Evolutionary conservation across 2,329 filamentous ascomycete species (phyloP), one percentile per base, ranked within the genome.

Genomic region (Colletotrichum truncatum): DNA sequence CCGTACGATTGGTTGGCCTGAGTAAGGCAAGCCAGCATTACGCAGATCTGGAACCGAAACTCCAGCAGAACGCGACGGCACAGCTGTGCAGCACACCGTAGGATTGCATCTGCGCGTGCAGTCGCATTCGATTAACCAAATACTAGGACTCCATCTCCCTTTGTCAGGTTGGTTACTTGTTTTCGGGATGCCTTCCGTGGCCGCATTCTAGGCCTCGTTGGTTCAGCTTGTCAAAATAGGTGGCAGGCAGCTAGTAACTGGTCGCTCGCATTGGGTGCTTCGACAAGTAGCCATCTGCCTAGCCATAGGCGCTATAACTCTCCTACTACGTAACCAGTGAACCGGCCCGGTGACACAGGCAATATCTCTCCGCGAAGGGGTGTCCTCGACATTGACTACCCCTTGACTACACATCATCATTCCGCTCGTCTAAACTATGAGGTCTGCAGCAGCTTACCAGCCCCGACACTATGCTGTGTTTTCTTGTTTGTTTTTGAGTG

Each of bases 11-110:
- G 45, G 60, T 11, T 14, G 26, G 28, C n/a, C 43, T 21, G 53
- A 36, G 26, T 64, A 64, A 58, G 28, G 53, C 45, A 51, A 21
- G 16, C n/a, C 28, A 45, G 45, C 36, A 43, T 12, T 21, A 25
- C 39, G 49, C 36, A 64, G 53, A 64, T 64, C 53, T 43, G 21
- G 60, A 64, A 58, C 45, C 45, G 43, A 49, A 58, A 58, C 53
- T 21, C 26, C 43, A 41, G 41, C 32, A 49, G 53, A 49, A 46
- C 25, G 52, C 59, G 16, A 34, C 60, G 45, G 60, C 53, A 56
- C 51, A 41, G 51, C 51, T 62, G 51, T 45, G 41, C 51, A 62
- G 53, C 53, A 16, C 14, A 43, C 16, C 14, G 28, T 16, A 34
- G 18, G 28, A 30, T 57, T 57, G 54, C 54, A 46, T 38, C 39